phyloP scores from a whole-genome alignment of 2,329 filamentous ascomycete species.

The Penicillium rolfsii region DNA sequence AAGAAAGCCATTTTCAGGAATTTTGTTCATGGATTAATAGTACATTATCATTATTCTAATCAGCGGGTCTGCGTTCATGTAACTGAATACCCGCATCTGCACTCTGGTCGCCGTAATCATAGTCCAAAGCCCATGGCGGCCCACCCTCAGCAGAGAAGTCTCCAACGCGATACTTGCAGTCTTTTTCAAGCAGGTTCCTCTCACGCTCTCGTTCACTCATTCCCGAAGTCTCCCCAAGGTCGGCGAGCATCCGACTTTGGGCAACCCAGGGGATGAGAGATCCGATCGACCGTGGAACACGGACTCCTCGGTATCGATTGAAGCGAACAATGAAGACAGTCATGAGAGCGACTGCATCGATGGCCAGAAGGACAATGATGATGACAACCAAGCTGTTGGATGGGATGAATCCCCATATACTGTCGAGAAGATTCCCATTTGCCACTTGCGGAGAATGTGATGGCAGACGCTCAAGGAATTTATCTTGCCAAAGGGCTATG shows the following conservation, averaged over 20 bases:
- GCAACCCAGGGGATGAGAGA: slow-evolving; percentile 25
- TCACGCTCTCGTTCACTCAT: slow-evolving; percentile 17
- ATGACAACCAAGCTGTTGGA: slow-evolving; percentile 21
- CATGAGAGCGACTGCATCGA: slow-evolving; percentile 24
- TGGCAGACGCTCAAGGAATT: slow-evolving; percentile 14
- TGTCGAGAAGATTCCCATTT: slow-evolving; percentile 12
- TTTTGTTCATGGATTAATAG: background rate
- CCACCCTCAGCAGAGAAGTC: slow-evolving; percentile 1
- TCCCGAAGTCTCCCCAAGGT: slow-evolving; percentile 15
- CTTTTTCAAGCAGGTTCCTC: slow-evolving; percentile 14
- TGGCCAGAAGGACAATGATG: slow-evolving; percentile 23
- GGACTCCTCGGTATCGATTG: slow-evolving; percentile 20
- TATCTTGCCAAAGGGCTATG: slow-evolving; percentile 20
- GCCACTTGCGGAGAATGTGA: background rate
- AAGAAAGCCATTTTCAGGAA: background rate
- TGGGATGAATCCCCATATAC: slow-evolving; percentile 20
- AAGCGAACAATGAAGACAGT: slow-evolving; percentile 23
- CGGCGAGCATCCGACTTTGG: slow-evolving; percentile 20
- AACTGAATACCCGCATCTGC: background rate
- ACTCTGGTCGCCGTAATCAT: slow-evolving; percentile 13
- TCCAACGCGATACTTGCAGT: slow-evolving; percentile 17
- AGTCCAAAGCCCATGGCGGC: slow-evolving; percentile 12
- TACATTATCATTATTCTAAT: background rate
- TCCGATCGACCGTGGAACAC: slow-evolving; percentile 25
- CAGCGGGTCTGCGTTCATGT: background rate